Evolutionary conservation across 495 filamentous ascomycete genomes (phyloP).

Genomic region (Xylaria telfairii): DNA sequence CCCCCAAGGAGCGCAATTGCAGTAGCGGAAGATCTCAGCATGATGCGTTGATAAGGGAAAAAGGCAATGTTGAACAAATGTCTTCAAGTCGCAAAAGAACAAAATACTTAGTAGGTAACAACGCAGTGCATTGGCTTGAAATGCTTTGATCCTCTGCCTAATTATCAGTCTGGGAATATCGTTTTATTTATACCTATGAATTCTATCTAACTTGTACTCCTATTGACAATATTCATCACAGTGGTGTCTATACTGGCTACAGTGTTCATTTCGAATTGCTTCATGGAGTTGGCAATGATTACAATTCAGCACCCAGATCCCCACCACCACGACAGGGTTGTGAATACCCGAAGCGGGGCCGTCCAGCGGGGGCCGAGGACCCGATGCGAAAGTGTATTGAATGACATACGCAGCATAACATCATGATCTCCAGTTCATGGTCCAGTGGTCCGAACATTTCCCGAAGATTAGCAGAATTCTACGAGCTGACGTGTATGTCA

Average conservation of each 20-base stretch:
- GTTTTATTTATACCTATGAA: not conserved
- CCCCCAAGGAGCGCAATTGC: constrained; percentile 3
- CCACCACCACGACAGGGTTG: not conserved
- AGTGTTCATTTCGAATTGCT: not conserved
- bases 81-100: not conserved
- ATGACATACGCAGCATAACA: no score
- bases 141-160: not conserved
- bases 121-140: not conserved
- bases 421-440: not conserved
- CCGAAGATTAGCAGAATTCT: not conserved
- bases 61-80: not conserved
- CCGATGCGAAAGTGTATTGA: not conserved
- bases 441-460: not conserved
- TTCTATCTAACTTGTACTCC: not conserved
- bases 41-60: not conserved
- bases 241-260: not conserved
- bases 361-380: not conserved
- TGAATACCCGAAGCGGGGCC: not conserved
- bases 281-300: not conserved
- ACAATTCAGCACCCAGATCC: not conserved
- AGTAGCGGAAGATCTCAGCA: constrained; percentile 1
- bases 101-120: not conserved
- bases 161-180: not conserved
- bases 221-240: not conserved
- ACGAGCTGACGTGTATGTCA: not conserved